Base-by-base conservation (phyloP, 1,284 basidiomycete species). In the Cutaneotrichosporon sp. region DNA sequence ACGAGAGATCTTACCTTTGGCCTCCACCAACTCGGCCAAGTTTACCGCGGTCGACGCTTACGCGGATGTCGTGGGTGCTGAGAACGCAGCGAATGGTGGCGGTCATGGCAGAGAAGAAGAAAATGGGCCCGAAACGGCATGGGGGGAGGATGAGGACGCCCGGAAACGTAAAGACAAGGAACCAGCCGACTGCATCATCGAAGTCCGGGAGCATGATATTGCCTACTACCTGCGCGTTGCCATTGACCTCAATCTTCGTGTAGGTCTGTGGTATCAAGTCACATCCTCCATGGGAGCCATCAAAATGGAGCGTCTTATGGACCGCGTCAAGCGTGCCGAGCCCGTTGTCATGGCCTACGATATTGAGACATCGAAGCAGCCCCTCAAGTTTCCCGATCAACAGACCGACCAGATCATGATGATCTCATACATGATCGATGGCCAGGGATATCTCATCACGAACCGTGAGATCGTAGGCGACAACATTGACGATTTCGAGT, bases 291-390 rank as follows among this genome's bases (percentile, higher is more conserved):
- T 86, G 19, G 92, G 92, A 5, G 81, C 86, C 51, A 89, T 92
- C 14, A 78, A 77, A n/a, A 84, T 97, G 71, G 77, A 76, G 41
- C 82, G 78, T 38, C 82, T 97, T 53, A 76, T 79, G 11, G 88
- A 93, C 61, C 84, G 91, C 57, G 93, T 98, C 59, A 94, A 97
- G 74, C 93, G 96, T 83, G 92, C 96, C 29, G 96, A 99, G 68
- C 96, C 96, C 0, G 92, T 98, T 45, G 92, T 99, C 52, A 90
- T 99, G 88, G 96, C 96, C 0, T 99, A 83, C 75, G 96, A 98
- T 83, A 99, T 99, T 67, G 96, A 99, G 77, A 96, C 91, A 25
- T 93, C 93, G 1, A 99, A 99, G 76, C 88, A 91, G 43, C 96
- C 96, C 12, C 84, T 98, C 69, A 98, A 98, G 75, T 98, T 98